Conservation (phyloP, 208 protist genomes). For the Ichthyophonus hoferi region DNA sequence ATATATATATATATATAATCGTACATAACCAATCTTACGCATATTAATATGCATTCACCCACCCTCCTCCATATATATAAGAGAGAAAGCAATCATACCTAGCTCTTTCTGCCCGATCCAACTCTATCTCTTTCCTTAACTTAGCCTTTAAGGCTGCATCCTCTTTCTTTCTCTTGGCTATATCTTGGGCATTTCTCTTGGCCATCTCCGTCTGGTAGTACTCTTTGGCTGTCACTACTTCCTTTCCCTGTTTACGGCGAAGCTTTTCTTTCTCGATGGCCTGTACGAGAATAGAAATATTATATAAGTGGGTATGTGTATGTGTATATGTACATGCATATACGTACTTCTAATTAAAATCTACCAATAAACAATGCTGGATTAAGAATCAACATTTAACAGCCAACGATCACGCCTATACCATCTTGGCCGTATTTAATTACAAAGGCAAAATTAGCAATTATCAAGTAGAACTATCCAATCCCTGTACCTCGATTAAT, state of each 20-base stretch:
- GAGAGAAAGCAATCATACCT: too few species aligned
- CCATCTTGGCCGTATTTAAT: too few species aligned
- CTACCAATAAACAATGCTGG: neutral
- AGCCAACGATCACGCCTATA: too few species aligned
- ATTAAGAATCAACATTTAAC: too few species aligned
- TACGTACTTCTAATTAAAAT: neutral
- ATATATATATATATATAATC: too few species aligned
- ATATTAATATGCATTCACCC: too few species aligned
- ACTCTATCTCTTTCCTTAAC: constrained; percentile 20
- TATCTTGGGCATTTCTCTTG: neutral
- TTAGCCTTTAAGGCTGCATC: neutral
- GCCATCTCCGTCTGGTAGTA: constrained; percentile 7
- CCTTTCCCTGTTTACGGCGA: constrained; percentile 37
- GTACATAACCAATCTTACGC: too few species aligned
- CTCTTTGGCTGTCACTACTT: neutral
- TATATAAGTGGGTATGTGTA: neutral
- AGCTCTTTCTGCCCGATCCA: constrained; percentile 16
- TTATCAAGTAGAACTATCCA: too few species aligned
- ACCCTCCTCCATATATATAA: too few species aligned
- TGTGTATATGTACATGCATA: neutral
- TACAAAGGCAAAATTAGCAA: too few species aligned
- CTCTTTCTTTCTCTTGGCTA: constrained; percentile 3
- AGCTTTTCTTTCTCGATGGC: constrained; percentile 26
- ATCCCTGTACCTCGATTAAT: too few species aligned
- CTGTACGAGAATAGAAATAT: constrained; percentile 13